phyloP scores from a whole-genome alignment of 148 eudicot genomes.

The Polygonum aviculare region DNA sequence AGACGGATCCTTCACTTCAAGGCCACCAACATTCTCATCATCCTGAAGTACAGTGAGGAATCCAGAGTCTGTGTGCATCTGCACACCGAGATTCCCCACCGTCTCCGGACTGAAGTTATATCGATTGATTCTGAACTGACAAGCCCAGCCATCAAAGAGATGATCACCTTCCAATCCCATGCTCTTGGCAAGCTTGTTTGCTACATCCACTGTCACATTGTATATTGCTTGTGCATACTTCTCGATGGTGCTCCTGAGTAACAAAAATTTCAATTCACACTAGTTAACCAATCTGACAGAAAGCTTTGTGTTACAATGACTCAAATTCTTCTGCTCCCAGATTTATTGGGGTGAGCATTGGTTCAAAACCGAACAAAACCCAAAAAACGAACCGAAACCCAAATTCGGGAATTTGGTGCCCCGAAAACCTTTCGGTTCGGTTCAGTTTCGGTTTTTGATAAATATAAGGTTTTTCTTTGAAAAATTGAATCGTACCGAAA shows the following conservation, averaged over 20 bases:
- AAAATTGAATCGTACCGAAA: too few relatives aligned
- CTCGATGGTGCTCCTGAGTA: slow-evolving; percentile 37
- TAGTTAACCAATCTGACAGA: background rate
- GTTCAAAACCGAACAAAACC: too few relatives aligned
- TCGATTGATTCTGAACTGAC: slow-evolving; percentile 66
- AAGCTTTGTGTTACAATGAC: background rate
- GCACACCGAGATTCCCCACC: slow-evolving; percentile 51
- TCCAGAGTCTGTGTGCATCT: slow-evolving; percentile 68
- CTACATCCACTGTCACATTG: slow-evolving; percentile 34
- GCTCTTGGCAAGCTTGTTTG: slow-evolving; percentile 31
- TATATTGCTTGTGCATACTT: slow-evolving; percentile 47
- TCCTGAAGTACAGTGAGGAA: slow-evolving; percentile 71
- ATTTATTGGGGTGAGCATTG: too few relatives aligned
- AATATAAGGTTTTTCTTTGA: too few relatives aligned
- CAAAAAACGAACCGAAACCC: too few relatives aligned
- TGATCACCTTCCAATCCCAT: slow-evolving; percentile 30
- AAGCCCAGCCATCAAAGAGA: slow-evolving; percentile 46
- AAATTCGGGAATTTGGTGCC: too few relatives aligned
- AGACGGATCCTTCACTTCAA: slow-evolving; percentile 53
- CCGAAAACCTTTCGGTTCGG: too few relatives aligned
- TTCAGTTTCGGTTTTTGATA: too few relatives aligned
- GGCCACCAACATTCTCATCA: slow-evolving; percentile 66
- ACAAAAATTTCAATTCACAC: background rate
- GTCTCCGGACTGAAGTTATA: slow-evolving; percentile 50
- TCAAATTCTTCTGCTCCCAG: background rate